Conservation (phyloP, 2,329 filamentous ascomycete genomes). For the Aspergillus neoniger region DNA sequence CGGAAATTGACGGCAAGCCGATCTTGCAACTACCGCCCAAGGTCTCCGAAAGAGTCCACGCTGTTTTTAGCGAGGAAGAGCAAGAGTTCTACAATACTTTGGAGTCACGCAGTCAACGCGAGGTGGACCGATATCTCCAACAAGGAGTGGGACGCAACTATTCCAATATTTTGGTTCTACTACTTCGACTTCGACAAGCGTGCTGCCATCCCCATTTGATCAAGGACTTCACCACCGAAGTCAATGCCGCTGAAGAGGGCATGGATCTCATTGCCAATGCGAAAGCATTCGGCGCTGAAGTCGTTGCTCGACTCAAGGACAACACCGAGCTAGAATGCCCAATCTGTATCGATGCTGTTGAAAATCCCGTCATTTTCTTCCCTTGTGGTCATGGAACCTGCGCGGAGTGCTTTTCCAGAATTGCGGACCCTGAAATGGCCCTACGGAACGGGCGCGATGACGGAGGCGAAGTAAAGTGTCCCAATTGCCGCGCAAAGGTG, state of each 20-base stretch:
- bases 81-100: slow-evolving; percentile 64
- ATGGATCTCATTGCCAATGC: slow-evolving; percentile 65
- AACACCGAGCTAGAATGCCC: slow-evolving; percentile 73
- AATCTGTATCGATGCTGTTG: slow-evolving; percentile 74
- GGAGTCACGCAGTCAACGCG: slow-evolving; percentile 65
- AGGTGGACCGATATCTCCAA: slow-evolving; percentile 76
- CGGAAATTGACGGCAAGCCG: slow-evolving; percentile 75
- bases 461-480: slow-evolving; percentile 63
- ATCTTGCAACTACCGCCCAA: slow-evolving; percentile 70
- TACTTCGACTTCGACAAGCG: slow-evolving; percentile 77
- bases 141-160: slow-evolving; percentile 71
- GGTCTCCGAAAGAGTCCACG: slow-evolving; percentile 61
- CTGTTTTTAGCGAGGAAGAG: slow-evolving; percentile 69
- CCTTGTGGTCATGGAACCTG: slow-evolving; percentile 84
- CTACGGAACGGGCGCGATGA: slow-evolving; percentile 63
- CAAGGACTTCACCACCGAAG: slow-evolving; percentile 62
- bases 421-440: slow-evolving; percentile 63
- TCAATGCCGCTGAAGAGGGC: slow-evolving; percentile 50
- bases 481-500: slow-evolving; percentile 70
- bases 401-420: slow-evolving; percentile 70
- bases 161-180: slow-evolving; percentile 74
- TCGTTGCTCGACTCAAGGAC: slow-evolving; percentile 66
- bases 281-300: slow-evolving; percentile 58
- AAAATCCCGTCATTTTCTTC: slow-evolving; percentile 74
- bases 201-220: slow-evolving; percentile 77